phyloP scores from a whole-genome alignment of 495 filamentous ascomycete species.

The Annulohypoxylon moriforme region DNA sequence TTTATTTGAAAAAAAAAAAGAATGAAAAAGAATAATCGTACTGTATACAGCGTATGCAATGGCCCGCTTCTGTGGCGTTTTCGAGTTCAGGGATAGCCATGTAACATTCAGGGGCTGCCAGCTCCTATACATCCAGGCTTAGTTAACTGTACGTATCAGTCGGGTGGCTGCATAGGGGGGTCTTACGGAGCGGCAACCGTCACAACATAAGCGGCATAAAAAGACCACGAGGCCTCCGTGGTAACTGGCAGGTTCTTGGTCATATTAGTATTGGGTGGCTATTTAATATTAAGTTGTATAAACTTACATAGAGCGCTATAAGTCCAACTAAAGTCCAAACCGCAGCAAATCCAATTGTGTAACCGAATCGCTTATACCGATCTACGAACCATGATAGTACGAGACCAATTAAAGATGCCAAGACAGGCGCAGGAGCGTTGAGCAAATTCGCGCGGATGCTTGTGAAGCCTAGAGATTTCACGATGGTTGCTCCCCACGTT shows the following conservation, averaged over 20 bases:
- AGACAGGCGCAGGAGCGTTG: constrained; percentile 24
- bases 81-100: constrained; percentile 32
- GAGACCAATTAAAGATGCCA: constrained; percentile 23
- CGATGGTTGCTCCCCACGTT: constrained; percentile 30
- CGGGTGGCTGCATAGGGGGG: background rate
- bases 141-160: background rate
- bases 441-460: constrained; percentile 32
- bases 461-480: constrained; percentile 32
- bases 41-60: constrained; percentile 37
- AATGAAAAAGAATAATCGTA: background rate
- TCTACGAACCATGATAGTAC: constrained; percentile 24
- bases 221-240: constrained; percentile 34
- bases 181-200: constrained; percentile 34
- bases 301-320: constrained; percentile 33
- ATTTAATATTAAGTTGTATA: background rate
- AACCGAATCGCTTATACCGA: constrained; percentile 33
- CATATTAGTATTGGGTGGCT: background rate
- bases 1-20: too few relatives aligned
- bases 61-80: constrained; percentile 33
- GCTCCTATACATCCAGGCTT: constrained; percentile 5
- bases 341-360: constrained; percentile 29
- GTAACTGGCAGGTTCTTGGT: constrained; percentile 28
- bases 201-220: constrained; percentile 36
- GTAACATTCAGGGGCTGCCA: constrained; percentile 38
- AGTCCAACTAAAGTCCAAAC: constrained; percentile 33